These are phyloP conservation scores for Ajuga reptans DNA, from an alignment of 305 asterid genomes.

Conservation along the genomic window DNA sequence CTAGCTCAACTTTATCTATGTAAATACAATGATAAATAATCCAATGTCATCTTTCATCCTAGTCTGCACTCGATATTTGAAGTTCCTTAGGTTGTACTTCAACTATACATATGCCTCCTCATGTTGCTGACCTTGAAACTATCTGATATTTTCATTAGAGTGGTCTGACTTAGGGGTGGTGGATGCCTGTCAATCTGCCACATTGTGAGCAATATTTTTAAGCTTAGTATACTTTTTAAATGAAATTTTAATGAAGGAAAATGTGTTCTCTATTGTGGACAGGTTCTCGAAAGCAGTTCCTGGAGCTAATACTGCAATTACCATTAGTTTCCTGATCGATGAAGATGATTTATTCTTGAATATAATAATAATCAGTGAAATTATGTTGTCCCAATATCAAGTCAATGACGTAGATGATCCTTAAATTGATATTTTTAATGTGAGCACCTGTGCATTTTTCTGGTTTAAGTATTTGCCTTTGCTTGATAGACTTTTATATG, in stretches of 20 bases:
- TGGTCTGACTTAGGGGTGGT: background rate
- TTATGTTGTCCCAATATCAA: background rate
- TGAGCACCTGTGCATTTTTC: background rate
- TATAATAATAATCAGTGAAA: background rate
- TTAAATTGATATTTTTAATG: background rate
- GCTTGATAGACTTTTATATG: background rate
- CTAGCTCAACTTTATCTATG: background rate
- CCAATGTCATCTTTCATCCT: background rate
- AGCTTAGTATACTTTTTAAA: background rate
- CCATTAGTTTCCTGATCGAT: background rate
- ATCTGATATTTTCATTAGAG: background rate
- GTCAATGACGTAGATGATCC: background rate
- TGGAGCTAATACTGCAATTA: background rate
- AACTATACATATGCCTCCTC: background rate
- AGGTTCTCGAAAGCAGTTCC: background rate
- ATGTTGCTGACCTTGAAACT: background rate
- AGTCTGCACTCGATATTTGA: background rate
- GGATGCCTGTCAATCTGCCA: background rate
- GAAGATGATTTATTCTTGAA: background rate
- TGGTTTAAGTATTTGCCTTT: background rate
- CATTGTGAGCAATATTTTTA: conserved; percentile 4
- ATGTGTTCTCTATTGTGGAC: background rate
- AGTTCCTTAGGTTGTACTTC: background rate
- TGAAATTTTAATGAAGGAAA: background rate
- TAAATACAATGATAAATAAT: background rate